phyloP scores from a whole-genome alignment of 2,329 filamentous ascomycete species.

The Aspergillus nomiae region DNA sequence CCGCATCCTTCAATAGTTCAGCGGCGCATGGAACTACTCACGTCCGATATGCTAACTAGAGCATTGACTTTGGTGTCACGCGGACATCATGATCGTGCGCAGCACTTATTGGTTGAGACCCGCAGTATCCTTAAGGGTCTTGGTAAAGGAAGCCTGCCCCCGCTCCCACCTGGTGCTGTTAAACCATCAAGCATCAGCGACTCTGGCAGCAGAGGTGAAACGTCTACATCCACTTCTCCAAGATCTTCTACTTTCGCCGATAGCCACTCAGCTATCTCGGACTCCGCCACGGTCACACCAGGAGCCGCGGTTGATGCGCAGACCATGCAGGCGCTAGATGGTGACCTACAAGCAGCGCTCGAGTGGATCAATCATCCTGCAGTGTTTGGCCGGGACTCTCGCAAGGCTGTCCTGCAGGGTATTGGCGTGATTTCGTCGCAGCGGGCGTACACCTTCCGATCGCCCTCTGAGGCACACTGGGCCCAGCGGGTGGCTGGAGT shows the following conservation, averaged over 20 bases:
- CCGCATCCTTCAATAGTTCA: conserved; percentile 95
- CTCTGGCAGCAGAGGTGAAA: conserved; percentile 41
- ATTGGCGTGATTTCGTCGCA: conserved; percentile 97
- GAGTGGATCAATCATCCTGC: conserved; percentile 99
- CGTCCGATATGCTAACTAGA: conserved; percentile 95
- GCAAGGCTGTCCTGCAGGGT: conserved; percentile 93
- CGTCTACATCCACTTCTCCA: conserved; percentile 41
- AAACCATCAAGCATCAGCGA: conserved; percentile 50
- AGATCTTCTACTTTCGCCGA: conserved; percentile 38
- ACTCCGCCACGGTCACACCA: conserved; percentile 53
- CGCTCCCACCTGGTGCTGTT: conserved; percentile 64
- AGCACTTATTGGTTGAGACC: conserved; percentile 90
- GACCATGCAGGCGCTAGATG: conserved; percentile 83
- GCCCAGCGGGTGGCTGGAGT: conserved; percentile 79
- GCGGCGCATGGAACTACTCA: conserved; percentile 93
- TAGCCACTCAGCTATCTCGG: conserved; percentile 35
- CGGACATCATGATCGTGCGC: conserved; percentile 89
- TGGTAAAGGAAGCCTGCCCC: conserved; percentile 90
- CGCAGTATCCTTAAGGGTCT: conserved; percentile 93
- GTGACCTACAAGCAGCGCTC: conserved; percentile 83
- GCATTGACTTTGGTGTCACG: conserved; percentile 87
- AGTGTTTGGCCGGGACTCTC: conserved; percentile 88
- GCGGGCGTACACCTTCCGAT: conserved; percentile 89
- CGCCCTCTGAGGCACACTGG: conserved; percentile 86
- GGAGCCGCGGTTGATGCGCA: conserved; percentile 76